These are phyloP conservation scores for Cyberlindnera lachancei DNA, from an alignment of 805 yeast genomes.

Conservation along the genomic window DNA sequence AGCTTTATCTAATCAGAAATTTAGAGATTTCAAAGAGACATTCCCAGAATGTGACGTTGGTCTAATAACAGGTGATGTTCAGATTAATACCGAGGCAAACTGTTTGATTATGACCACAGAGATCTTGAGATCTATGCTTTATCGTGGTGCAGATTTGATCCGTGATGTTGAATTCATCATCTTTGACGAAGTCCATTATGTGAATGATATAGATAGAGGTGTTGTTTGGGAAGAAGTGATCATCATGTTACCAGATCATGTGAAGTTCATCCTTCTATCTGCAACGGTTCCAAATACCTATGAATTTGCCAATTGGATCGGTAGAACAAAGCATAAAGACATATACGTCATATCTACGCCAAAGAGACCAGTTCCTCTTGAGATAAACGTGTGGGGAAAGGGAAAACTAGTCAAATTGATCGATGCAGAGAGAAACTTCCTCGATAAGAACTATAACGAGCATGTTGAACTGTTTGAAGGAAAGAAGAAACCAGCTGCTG, in stretches of 20 bases:
- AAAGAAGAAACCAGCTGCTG: constrained; percentile 30
- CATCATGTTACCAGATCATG: constrained; percentile 95
- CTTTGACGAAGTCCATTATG: constrained; percentile 97
- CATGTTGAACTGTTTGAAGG: constrained; percentile 47
- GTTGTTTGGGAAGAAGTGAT: constrained; percentile 99
- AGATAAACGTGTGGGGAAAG: constrained; percentile 80
- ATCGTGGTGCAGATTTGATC: constrained; percentile 92
- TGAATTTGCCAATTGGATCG: constrained; percentile 98
- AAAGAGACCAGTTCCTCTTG: constrained; percentile 93
- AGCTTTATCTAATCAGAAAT: constrained; percentile 84
- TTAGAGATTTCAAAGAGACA: constrained; percentile 75
- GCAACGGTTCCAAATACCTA: constrained; percentile 99
- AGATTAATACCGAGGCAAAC: constrained; percentile 92
- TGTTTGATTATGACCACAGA: constrained; percentile 98
- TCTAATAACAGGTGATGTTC: constrained; percentile 95
- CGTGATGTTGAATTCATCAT: constrained; percentile 97
- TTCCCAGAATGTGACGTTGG: constrained; percentile 86
- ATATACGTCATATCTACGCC: constrained; percentile 95
- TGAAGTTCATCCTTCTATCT: constrained; percentile 80
- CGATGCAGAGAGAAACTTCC: constrained; percentile 63
- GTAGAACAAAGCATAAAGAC: constrained; percentile 92
- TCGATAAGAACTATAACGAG: constrained; percentile 52
- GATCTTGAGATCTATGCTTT: constrained; percentile 88
- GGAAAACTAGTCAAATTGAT: constrained; percentile 65
- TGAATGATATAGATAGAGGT: constrained; percentile 94